Percentiles rank a stretch among this genome's conserved stretches.
Conservation (phyloP, 805 yeast species). For the Wickerhamomyces canadensis region DNA sequence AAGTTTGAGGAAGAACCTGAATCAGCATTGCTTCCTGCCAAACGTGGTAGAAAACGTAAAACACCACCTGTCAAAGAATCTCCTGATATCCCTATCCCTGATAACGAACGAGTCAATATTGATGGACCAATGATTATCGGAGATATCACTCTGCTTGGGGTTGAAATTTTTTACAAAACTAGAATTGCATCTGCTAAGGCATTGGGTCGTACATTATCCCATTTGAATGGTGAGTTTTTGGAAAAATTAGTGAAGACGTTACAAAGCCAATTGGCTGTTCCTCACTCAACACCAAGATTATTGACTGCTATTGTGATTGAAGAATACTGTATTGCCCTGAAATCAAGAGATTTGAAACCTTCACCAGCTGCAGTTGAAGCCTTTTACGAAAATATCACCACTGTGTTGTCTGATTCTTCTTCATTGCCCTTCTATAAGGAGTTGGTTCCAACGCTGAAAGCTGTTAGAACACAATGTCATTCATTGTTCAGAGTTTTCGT, state of each 20-base stretch:
- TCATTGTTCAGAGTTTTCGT: conserved; percentile 75
- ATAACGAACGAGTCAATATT: conserved; percentile 68
- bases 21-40: conserved; percentile 14
- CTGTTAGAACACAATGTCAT: conserved; percentile 82
- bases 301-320: conserved; percentile 64
- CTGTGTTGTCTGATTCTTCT: conserved; percentile 37
- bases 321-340: conserved; percentile 46
- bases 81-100: conserved; percentile 42
- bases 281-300: conserved; percentile 69
- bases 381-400: conserved; percentile 26
- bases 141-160: conserved; percentile 81
- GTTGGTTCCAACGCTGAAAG: conserved; percentile 77
- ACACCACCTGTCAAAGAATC: conserved; percentile 21
- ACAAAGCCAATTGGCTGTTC: conserved; percentile 11
- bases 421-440: conserved; percentile 64
- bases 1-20: conserved; percentile 8
- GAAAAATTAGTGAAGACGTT: conserved; percentile 33
- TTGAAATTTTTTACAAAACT: conserved; percentile 66
- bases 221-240: conserved; percentile 37
- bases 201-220: conserved; percentile 59
- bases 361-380: conserved; percentile 23
- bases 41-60: conserved; percentile 47
- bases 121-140: conserved; percentile 92
- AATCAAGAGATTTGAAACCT: conserved; percentile 14
- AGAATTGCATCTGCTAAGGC: conserved; percentile 74